Conservation (phyloP, 148 eudicot genomes). For the Silene conica region DNA sequence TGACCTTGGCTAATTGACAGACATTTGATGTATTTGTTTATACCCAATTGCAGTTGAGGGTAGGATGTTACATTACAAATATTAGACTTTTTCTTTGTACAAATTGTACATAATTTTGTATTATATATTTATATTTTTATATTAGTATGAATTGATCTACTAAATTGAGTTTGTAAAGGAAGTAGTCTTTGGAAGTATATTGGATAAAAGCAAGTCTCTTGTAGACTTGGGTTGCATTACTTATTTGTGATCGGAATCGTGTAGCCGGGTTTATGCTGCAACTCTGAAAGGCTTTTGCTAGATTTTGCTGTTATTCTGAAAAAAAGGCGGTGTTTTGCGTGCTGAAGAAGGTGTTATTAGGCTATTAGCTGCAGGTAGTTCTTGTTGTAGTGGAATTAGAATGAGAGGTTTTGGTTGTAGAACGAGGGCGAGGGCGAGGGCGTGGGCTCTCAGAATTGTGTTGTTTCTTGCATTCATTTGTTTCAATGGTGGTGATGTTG, state of each 20-base stretch:
- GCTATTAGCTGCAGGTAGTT: background rate
- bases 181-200: background rate
- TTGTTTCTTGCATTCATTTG: slow-evolving; percentile 32
- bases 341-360: background rate
- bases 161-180: background rate
- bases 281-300: background rate
- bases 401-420: slow-evolving; percentile 24
- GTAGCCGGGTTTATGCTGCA: background rate
- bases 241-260: background rate
- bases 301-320: background rate
- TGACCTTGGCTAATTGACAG: slow-evolving; percentile 7
- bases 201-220: background rate
- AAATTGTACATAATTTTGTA: background rate
- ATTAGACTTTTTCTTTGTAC: background rate
- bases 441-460: slow-evolving; percentile 24
- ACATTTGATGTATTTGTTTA: slow-evolving; percentile 9
- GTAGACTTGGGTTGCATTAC: slow-evolving; percentile 9
- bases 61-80: background rate
- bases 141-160: background rate
- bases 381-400: no score
- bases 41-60: background rate
- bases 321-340: background rate
- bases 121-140: no score
- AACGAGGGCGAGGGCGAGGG: no score
- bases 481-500: slow-evolving; percentile 19